Base-by-base conservation (phyloP, 2,329 filamentous ascomycete species). In the Tolypocladium sp. region DNA sequence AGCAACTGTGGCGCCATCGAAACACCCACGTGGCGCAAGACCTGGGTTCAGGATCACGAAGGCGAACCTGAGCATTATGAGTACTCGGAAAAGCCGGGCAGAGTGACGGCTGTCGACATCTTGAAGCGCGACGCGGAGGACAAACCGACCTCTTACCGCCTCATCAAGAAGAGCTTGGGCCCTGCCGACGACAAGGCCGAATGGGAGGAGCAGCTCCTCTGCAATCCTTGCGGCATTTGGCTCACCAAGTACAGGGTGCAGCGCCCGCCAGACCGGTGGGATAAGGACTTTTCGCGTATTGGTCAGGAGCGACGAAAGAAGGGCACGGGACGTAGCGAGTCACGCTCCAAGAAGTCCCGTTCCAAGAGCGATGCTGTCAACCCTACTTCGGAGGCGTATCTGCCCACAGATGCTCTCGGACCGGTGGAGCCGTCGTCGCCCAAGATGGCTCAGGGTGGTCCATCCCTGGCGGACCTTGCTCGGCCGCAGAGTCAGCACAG, bases 221-320 rank as follows among this genome's bases (percentile, higher is more conserved):
- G 94, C 79, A 99, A 99, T 71, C 92, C 93, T 60, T 99, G 94
- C 71, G 94, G 94, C 22, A 86, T 99, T 49, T 99, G 92, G 91
- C 87, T 99, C 66, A 86, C 87, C 61, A 97, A 97, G 69, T 91
- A 89, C 73, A 91, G 90, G 68, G 82, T 78, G 30, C 94, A 96
- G 78, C 87, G 94, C 10, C 94, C 94, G 2, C 79, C 85, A 58
- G 86, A 93, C 61, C 86, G 88, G 64, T 99, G 93, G 93, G 88
- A 88, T 64, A 90, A 84, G 63, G 81, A 82, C 59, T 76, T 79
- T 40, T 76, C 79, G 37, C 77, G 80, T 40, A 71, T 83, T 2
- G 78, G 76, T 35, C 81, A 81, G 65, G 79, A 79, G 51, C 76
- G 79, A 57, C 78, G 74, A 65, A 83, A 77, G 71, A 76, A 77